phyloP scores from a whole-genome alignment of 331 rosid species.

The Acacia concinna region DNA sequence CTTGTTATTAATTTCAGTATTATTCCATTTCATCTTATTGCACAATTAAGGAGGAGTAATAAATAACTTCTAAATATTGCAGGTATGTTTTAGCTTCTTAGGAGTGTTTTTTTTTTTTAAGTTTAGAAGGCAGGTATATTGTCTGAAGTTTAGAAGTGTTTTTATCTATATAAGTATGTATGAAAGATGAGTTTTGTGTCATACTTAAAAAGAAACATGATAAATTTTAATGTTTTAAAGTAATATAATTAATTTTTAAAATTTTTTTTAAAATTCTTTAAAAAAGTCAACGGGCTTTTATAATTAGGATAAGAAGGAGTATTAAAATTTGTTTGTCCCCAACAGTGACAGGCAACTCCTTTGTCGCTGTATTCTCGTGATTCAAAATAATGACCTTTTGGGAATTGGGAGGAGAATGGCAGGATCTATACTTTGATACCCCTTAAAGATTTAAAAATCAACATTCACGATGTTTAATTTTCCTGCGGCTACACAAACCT shows the following conservation, averaged over 20 bases:
- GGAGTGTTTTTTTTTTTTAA: too few relatives aligned
- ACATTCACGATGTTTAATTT: background rate
- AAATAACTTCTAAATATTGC: background rate
- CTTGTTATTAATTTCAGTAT: background rate
- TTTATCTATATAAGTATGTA: too few relatives aligned
- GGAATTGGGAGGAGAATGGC: background rate
- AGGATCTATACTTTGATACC: background rate
- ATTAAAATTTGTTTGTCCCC: background rate
- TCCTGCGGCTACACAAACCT: background rate
- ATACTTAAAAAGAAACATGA: too few relatives aligned
- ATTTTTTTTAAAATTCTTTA: too few relatives aligned
- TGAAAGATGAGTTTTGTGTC: too few relatives aligned
- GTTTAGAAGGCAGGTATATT: too few relatives aligned
- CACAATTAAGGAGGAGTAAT: background rate
- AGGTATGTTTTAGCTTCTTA: too few relatives aligned
- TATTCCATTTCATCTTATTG: background rate
- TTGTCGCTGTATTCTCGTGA: background rate
- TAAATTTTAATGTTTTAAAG: too few relatives aligned
- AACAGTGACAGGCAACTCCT: background rate
- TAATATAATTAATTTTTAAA: too few relatives aligned
- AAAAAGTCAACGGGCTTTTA: too few relatives aligned
- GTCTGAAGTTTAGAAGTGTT: too few relatives aligned
- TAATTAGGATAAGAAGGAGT: too few relatives aligned
- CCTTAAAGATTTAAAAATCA: background rate
- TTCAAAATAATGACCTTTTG: background rate